These are phyloP conservation scores for Blastobotrys muscicola DNA, from an alignment of 805 yeast genomes.

Conservation along the genomic window DNA sequence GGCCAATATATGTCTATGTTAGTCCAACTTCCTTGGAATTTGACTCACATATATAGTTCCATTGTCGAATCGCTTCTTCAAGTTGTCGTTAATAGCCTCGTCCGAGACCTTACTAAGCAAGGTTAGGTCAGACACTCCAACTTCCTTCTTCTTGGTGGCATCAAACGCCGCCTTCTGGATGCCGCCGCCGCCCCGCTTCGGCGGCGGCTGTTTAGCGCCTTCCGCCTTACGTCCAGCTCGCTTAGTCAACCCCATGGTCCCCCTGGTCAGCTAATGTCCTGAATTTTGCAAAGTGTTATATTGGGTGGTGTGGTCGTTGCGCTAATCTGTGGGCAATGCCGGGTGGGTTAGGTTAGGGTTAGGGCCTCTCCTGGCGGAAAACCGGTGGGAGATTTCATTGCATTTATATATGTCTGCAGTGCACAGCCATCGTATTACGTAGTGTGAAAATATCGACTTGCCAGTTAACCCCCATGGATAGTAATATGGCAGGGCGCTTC, in stretches of 20 bases:
- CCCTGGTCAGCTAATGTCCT: no score
- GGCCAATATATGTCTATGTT: conserved; percentile 28
- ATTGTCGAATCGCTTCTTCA: conserved; percentile 80
- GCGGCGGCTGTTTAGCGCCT: conserved; percentile 40
- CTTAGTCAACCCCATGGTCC: conserved; percentile 63
- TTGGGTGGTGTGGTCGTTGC: no score
- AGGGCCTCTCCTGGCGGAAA: no score
- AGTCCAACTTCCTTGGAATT: not conserved
- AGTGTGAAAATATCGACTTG: no score
- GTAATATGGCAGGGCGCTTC: no score
- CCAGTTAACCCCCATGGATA: no score
- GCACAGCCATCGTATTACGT: no score
- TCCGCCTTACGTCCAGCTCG: conserved; percentile 53
- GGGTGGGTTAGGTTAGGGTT: no score
- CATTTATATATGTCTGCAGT: no score
- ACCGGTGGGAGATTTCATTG: no score
- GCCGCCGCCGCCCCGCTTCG: conserved; percentile 32
- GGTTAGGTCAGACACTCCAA: conserved; percentile 96
- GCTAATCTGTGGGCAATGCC: no score
- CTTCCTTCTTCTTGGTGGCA: conserved; percentile 80
- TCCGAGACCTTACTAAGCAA: conserved; percentile 80
- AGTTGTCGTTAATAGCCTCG: conserved; percentile 84
- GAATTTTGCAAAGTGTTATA: no score
- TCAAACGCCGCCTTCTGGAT: conserved; percentile 89
- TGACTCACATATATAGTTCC: conserved; percentile 57